Conservation (phyloP, 345 rosid genomes). For the rapeseed (Brassica napus) region Da-Ae NC_063437.1:14766501-14767000, state of each 20-base stretch:
- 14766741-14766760: not conserved
- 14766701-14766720: not conserved
- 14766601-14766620: not conserved
- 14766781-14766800: not conserved
- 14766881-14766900: not conserved
- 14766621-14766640: not conserved
- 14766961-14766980: constrained; percentile 3
- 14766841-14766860: not conserved
- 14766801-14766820: not conserved
- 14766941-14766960: not conserved
- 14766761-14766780: constrained; percentile 3
- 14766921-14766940: constrained; percentile 1
- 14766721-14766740: not conserved
- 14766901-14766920: not conserved
- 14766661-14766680: not conserved
- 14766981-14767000: not conserved
- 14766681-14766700: not conserved
- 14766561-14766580: not conserved
- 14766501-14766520: no score
- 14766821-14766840: not conserved
- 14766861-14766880: constrained; percentile 3
- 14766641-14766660: not conserved
- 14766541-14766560: not conserved
- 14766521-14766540: not conserved
- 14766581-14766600: not conserved